A percentile compares a stretch with the other conserved stretches of the same genome.
phyloP scores from a whole-genome alignment of 2,329 filamentous ascomycete genomes.

The Aspergillus calidoustus region DNA sequence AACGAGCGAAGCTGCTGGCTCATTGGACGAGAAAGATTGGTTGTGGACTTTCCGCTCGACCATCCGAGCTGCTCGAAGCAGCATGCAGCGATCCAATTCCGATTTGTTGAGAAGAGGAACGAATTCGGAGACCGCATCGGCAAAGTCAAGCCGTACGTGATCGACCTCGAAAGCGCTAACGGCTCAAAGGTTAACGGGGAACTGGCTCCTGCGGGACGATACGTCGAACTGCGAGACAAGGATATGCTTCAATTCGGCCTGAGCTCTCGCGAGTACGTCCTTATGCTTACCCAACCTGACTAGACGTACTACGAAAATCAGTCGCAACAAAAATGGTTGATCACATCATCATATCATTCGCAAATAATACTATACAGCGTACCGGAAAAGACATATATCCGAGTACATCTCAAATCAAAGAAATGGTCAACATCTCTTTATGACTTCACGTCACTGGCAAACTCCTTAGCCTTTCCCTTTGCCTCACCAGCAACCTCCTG shows the following conservation, averaged over 20 bases:
- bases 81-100: conserved; percentile 93
- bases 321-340: background rate
- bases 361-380: conserved; percentile 15
- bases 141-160: conserved; percentile 81
- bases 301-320: conserved; percentile 9
- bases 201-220: conserved; percentile 73
- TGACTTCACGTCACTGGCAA: conserved; percentile 21
- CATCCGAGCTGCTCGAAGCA: conserved; percentile 95
- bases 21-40: conserved; percentile 75
- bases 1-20: conserved; percentile 84
- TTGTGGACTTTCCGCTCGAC: conserved; percentile 83
- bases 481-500: conserved; percentile 21
- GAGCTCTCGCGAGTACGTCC: conserved; percentile 90
- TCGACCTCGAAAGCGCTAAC: conserved; percentile 93
- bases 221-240: conserved; percentile 83
- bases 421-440: background rate
- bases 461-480: conserved; percentile 34
- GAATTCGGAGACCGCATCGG: conserved; percentile 85
- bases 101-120: conserved; percentile 79
- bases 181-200: conserved; percentile 83
- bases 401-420: background rate
- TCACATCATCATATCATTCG: conserved; percentile 1
- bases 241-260: conserved; percentile 88
- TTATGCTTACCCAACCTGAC: conserved; percentile 70
- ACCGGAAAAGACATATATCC: conserved; percentile 4